phyloP scores from a whole-genome alignment of 306 rosid genomes.

The Vachellia collinsii region DNA sequence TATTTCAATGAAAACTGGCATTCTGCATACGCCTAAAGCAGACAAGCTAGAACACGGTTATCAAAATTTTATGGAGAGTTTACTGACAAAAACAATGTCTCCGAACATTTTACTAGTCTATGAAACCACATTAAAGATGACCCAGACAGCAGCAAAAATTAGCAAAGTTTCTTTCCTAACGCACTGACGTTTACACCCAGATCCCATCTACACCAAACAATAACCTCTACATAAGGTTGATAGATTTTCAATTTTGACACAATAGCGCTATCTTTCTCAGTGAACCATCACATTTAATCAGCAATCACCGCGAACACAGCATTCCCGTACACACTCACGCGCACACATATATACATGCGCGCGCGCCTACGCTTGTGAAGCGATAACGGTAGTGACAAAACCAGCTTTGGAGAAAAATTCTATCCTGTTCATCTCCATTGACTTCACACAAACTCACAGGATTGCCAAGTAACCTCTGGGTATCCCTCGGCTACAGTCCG shows the following conservation, averaged over 20 bases:
- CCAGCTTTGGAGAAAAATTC: background rate
- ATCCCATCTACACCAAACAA: conserved; percentile 26
- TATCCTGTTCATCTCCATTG: background rate
- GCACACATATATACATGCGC: background rate
- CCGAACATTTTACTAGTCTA: background rate
- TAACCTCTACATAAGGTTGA: background rate
- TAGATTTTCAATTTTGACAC: background rate
- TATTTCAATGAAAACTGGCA: background rate
- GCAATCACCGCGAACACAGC: background rate
- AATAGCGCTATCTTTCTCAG: background rate
- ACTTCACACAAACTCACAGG: conserved; percentile 1
- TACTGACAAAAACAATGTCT: background rate
- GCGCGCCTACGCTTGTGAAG: background rate
- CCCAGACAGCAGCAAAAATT: background rate
- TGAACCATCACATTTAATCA: background rate
- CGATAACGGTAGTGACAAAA: background rate
- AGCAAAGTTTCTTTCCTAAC: background rate
- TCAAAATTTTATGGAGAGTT: background rate
- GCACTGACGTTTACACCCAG: conserved; percentile 5
- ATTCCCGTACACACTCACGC: background rate
- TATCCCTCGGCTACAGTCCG: background rate
- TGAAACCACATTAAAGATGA: background rate
- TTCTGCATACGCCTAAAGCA: background rate
- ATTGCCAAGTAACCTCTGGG: background rate
- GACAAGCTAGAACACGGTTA: background rate